Evolutionary conservation across 768 basidiomycete genomes (phyloP), one percentile per base, ranked within the genome.

Genomic region (Cubamyces lactineus): DNA sequence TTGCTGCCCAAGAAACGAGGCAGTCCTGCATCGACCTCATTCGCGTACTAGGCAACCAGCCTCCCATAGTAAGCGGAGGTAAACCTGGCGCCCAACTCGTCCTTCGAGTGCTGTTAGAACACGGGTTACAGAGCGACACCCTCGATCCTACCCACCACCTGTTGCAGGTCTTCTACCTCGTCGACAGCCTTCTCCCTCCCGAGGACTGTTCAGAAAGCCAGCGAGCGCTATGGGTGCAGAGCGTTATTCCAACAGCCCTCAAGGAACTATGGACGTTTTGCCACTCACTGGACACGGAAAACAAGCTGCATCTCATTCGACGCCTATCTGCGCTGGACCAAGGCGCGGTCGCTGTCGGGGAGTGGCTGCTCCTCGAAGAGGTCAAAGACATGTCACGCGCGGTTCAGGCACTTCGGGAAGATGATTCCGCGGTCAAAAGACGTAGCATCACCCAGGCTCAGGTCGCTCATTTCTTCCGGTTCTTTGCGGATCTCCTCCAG

Each of bases 351-450:
- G 86, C 85, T 3, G 73, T 89, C 2, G 87, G 84, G 17, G 86
- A 89, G 61, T 93, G 89, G 89, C 67, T 92, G 24, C 66, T 93
- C 9, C 67, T 74, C n/a, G 84, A 88, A 64, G 87, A 89, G 62
- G 67, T 88, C 60, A 84, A 83, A 69, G 73, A 78, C n/a, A 73
- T 88, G 47, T 73, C 73, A 7, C 71, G 71, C 13, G 69, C 73
- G 21, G 73, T 85, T 21, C 75, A 77, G 52, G 63, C 66, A 1
- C 70, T 85, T 47, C 69, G 69, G 15, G 71, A 74, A 15, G 63
- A 66, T 38, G 45, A 61, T 9, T 61, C 70, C 48, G 65, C 72
- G 5, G 73, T 73, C 34, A 75, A 80, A 8, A 73, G 78, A 49
- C 75, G 72, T 12, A 63, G 72, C 1, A 65, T 85, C 60, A 67